A percentile compares a stretch with the other conserved stretches of the same genome.
phyloP scores from a whole-genome alignment of 176 grass and related monocot species.

The Microstegium vimineum region DNA sequence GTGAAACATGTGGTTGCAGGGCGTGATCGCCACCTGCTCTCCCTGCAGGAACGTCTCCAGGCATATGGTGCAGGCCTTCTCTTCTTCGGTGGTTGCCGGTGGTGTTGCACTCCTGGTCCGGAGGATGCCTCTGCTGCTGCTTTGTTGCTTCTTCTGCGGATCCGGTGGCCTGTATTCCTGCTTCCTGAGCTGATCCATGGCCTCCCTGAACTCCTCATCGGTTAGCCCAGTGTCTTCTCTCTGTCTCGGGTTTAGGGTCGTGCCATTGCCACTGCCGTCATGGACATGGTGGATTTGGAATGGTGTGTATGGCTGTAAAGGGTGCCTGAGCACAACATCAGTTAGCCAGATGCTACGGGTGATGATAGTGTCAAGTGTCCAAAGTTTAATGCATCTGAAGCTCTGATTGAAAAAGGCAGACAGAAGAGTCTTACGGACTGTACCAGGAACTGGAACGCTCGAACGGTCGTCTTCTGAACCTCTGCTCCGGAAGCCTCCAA shows the following conservation, averaged over 20 bases:
- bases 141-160: not conserved
- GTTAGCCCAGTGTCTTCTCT: not conserved
- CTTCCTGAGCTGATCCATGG: conserved; percentile 23
- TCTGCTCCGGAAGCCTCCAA: conserved; percentile 2
- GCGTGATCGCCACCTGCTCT: conserved; percentile 46
- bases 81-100: not conserved
- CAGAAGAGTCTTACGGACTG: not conserved
- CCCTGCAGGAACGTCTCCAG: conserved; percentile 16
- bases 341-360: not conserved
- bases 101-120: not conserved
- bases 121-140: not conserved
- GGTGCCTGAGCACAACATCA: not conserved
- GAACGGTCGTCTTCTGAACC: conserved; percentile 7
- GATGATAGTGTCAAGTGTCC: not conserved
- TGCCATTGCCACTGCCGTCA: not conserved
- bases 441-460: conserved; percentile 5
- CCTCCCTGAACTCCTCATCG: not conserved
- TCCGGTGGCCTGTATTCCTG: conserved; percentile 6
- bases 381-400: not conserved
- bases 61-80: no score
- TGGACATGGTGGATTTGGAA: not conserved
- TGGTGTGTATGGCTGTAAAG: not conserved
- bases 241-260: not conserved
- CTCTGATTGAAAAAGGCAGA: not conserved
- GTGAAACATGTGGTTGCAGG: conserved; percentile 79